phyloP scores from a whole-genome alignment of 1,284 basidiomycete species.

The Pyrrhoderma lamaoense region DNA sequence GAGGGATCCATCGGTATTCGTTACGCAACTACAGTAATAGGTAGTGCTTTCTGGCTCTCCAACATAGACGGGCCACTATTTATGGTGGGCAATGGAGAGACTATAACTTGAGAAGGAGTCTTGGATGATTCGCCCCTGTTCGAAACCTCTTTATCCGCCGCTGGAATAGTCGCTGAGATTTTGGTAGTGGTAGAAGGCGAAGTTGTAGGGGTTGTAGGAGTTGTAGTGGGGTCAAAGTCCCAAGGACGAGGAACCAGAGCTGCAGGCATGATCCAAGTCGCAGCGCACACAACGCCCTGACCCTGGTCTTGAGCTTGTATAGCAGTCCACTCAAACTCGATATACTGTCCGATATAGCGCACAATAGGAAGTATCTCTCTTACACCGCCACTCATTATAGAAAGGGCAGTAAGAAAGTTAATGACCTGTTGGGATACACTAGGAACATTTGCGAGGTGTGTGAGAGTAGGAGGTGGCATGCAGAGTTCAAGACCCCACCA shows the following conservation, averaged over 20 bases:
- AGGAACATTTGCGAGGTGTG: slow-evolving; percentile 46
- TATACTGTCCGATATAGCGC: slow-evolving; percentile 68
- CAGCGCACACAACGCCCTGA: slow-evolving; percentile 72
- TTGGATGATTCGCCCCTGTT: too few species aligned
- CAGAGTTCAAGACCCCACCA: slow-evolving; percentile 80
- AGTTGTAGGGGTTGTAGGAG: too few species aligned
- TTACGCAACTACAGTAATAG: too few species aligned
- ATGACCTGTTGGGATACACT: slow-evolving; percentile 56
- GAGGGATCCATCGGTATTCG: too few species aligned
- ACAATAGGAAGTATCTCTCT: slow-evolving; percentile 73
- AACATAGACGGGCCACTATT: too few species aligned
- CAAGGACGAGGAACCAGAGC: slow-evolving; percentile 41
- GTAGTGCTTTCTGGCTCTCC: too few species aligned
- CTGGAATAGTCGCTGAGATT: too few species aligned
- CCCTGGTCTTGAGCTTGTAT: slow-evolving; percentile 61
- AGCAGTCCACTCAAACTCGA: slow-evolving; percentile 60
- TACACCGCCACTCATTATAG: slow-evolving; percentile 60
- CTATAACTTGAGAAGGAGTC: too few species aligned
- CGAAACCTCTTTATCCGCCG: too few species aligned
- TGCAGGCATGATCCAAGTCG: slow-evolving; percentile 78
- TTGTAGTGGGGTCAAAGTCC: slow-evolving; percentile 6
- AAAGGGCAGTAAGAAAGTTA: slow-evolving; percentile 64
- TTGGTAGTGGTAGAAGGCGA: too few species aligned
- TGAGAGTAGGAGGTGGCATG: slow-evolving; percentile 59
- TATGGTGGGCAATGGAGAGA: too few species aligned